A percentile compares a stretch with the other conserved stretches of the same genome.
Evolutionary conservation across 176 grass and related monocot species (phyloP).

Genomic region (Zoysia japonica): DNA sequence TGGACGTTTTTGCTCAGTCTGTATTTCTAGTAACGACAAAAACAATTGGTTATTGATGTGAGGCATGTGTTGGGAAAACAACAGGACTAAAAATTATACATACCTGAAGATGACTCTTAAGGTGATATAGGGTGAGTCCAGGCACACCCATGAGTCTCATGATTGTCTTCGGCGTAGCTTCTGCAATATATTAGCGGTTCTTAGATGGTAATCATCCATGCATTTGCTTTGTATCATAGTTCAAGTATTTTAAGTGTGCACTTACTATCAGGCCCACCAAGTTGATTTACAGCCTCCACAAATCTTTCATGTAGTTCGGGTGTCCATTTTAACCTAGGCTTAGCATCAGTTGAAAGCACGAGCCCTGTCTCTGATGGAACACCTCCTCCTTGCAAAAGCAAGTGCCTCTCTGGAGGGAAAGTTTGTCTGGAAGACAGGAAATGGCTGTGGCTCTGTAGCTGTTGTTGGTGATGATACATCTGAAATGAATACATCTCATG

Average conservation of each 20-base stretch:
- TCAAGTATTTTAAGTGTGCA: slow-evolving; percentile 42
- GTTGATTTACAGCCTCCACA: slow-evolving; percentile 79
- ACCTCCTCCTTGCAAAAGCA: slow-evolving; percentile 64
- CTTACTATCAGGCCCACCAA: slow-evolving; percentile 97
- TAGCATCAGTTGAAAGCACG: slow-evolving; percentile 96
- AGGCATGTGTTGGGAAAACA: slow-evolving; percentile 22
- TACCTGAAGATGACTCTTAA: slow-evolving; percentile 99
- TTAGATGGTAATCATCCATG: slow-evolving; percentile 27
- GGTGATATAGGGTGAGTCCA: slow-evolving; percentile 95
- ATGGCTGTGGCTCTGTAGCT: slow-evolving; percentile 64
- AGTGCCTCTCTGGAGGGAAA: slow-evolving; percentile 69
- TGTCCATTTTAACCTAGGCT: slow-evolving; percentile 99
- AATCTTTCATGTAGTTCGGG: slow-evolving; percentile 90
- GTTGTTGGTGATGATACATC: slow-evolving; percentile 66
- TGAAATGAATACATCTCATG: slow-evolving; percentile 42
- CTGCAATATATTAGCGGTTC: slow-evolving; percentile 44
- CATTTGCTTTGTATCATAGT: slow-evolving; percentile 13
- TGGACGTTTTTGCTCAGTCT: slow-evolving; percentile 94
- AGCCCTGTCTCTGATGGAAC: slow-evolving; percentile 73
- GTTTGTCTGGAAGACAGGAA: slow-evolving; percentile 69
- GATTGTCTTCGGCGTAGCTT: slow-evolving; percentile 93
- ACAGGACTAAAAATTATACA: slow-evolving; percentile 24
- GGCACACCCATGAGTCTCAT: slow-evolving; percentile 94
- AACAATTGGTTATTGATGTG: slow-evolving; percentile 41
- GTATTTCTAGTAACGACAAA: slow-evolving; percentile 75